Conservation (phyloP, 129 eudicot genomes). For the Heracleum sosnowskyi region DNA sequence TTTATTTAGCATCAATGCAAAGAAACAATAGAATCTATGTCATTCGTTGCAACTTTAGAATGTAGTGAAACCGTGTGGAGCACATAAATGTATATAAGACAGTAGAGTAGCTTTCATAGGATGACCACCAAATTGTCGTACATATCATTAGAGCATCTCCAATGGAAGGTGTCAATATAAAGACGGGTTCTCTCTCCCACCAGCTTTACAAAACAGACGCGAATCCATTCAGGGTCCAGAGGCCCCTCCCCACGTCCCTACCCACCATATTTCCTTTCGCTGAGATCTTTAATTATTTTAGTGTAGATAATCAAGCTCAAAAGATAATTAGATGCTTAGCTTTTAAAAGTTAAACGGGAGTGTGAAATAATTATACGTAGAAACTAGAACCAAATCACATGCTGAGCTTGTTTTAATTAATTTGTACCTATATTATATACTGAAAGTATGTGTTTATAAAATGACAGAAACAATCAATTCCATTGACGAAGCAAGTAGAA, state of each 20-base stretch:
- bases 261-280: not conserved
- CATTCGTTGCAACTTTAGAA: not conserved
- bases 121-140: not conserved
- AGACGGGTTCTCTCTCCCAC: not conserved
- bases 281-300: no score
- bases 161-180: no score
- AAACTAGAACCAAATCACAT: no score
- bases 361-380: no score
- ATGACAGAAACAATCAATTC: constrained; percentile 46
- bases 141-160: no score
- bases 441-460: not conserved
- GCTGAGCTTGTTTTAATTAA: not conserved
- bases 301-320: not conserved
- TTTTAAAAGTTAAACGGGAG: no score
- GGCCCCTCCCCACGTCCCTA: not conserved
- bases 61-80: not conserved
- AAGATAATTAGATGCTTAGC: not conserved
- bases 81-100: not conserved
- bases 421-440: not conserved
- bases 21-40: not conserved
- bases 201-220: not conserved
- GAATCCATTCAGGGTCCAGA: not conserved
- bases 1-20: not conserved
- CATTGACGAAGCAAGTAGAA: constrained; percentile 46
- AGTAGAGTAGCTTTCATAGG: not conserved